Conservation (phyloP, 257 asterid genomes). For the Jasminum sambac region DNA sequence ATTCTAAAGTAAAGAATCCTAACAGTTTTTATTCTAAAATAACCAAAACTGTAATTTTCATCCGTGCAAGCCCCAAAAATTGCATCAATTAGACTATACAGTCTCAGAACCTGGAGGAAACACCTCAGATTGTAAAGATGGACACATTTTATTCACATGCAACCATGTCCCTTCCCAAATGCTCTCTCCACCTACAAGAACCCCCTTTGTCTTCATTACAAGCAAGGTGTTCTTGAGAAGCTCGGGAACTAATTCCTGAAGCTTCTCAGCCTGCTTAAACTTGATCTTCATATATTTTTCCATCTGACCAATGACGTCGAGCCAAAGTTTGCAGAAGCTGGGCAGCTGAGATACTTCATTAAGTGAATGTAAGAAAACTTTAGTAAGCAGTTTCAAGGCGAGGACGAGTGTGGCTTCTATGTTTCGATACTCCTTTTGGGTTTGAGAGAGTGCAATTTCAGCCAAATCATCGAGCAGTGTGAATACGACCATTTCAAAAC, state of each 20-base stretch:
- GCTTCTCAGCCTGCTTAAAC: slow-evolving; percentile 77
- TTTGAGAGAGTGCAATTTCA: slow-evolving; percentile 57
- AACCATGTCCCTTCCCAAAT: slow-evolving; percentile 87
- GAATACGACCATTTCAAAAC: slow-evolving; percentile 72
- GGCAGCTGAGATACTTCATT: slow-evolving; percentile 48
- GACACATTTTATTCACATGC: slow-evolving; percentile 64
- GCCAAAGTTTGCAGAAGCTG: slow-evolving; percentile 72
- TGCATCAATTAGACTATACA: too few relatives aligned
- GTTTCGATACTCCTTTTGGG: slow-evolving; percentile 74
- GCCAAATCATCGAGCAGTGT: slow-evolving; percentile 67
- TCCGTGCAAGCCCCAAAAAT: too few relatives aligned
- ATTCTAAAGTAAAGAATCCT: too few relatives aligned
- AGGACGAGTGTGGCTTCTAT: slow-evolving; percentile 68
- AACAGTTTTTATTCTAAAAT: too few relatives aligned
- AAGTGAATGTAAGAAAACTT: slow-evolving; percentile 63
- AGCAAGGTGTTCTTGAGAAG: slow-evolving; percentile 80
- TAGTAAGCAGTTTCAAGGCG: slow-evolving; percentile 69
- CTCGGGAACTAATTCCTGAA: slow-evolving; percentile 85
- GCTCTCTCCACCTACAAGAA: slow-evolving; percentile 68
- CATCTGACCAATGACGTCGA: slow-evolving; percentile 52
- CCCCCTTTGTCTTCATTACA: slow-evolving; percentile 67
- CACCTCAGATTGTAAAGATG: slow-evolving; percentile 67
- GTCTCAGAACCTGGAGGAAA: slow-evolving; percentile 32
- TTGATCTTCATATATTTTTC: slow-evolving; percentile 64
- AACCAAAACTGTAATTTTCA: too few relatives aligned